Conservation (phyloP, 208 protist genomes). For the Giardia duodenalis region DNA sequence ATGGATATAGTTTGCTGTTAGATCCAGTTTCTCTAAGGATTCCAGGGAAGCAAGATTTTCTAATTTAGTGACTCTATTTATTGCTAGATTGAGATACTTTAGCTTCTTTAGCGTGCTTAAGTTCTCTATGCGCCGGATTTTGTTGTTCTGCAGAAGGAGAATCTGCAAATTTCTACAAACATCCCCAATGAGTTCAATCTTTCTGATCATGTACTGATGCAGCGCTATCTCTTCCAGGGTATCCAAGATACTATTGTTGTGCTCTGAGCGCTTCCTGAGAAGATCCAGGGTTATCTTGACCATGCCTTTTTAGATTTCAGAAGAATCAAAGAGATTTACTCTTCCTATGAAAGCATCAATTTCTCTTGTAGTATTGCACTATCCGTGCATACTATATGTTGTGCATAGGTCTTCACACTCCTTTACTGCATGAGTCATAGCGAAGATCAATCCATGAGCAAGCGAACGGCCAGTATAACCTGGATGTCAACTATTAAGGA, state of each 20-base stretch:
- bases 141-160: constrained; percentile 82
- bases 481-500: too few species aligned
- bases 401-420: too few species aligned
- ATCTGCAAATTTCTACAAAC: constrained; percentile 68
- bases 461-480: too few species aligned
- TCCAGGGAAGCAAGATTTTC: constrained; percentile 75
- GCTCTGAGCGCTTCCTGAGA: constrained; percentile 73
- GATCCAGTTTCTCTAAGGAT: constrained; percentile 71
- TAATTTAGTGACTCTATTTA: constrained; percentile 78
- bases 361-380: too few species aligned
- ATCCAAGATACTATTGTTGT: constrained; percentile 77
- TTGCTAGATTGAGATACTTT: constrained; percentile 82
- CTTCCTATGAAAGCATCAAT: too few species aligned
- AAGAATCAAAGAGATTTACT: too few species aligned
- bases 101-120: constrained; percentile 73
- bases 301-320: constrained; percentile 13
- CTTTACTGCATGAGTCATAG: too few species aligned
- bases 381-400: too few species aligned
- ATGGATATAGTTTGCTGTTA: constrained; percentile 81
- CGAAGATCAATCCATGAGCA: too few species aligned
- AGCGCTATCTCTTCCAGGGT: constrained; percentile 78
- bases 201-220: constrained; percentile 79
- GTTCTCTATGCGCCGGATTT: constrained; percentile 74
- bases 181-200: constrained; percentile 59
- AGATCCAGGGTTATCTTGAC: constrained; percentile 66